Conservation (phyloP, 768 basidiomycete genomes). For the Cubamyces sp. region DNA sequence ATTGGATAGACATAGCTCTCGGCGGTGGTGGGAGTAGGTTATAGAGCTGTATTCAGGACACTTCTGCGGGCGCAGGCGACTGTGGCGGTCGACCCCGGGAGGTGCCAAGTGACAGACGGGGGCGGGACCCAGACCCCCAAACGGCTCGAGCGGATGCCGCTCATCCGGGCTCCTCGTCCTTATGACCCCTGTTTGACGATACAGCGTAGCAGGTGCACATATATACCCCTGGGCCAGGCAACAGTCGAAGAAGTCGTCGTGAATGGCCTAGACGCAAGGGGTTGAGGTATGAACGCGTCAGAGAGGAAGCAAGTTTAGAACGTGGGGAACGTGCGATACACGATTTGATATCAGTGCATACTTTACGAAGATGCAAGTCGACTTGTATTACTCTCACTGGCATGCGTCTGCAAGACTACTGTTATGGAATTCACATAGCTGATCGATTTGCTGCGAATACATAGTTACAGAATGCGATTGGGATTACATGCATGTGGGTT, state of each 20-base stretch:
- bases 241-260: neutral
- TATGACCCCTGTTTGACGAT: neutral
- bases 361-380: no score
- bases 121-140: neutral
- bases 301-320: no score
- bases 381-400: no score
- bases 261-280: neutral
- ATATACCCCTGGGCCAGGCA: neutral
- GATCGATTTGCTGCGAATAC: no score
- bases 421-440: neutral
- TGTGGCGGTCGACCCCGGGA: no score
- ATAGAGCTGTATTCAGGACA: neutral
- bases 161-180: neutral
- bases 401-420: neutral
- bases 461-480: conserved; percentile 9
- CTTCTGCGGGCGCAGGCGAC: no score
- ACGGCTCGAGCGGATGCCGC: neutral
- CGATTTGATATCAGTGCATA: no score
- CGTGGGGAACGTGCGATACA: no score
- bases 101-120: no score
- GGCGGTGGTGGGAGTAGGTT: neutral
- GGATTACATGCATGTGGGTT: conserved; percentile 14
- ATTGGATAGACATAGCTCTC: conserved; percentile 8
- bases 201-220: neutral
- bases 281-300: no score